Percentiles rank a stretch among this genome's conserved stretches.
These are phyloP conservation scores for Plenodomus biglobosus DNA, from an alignment of 2,329 filamentous ascomycete genomes.

Conservation along the genomic window DNA sequence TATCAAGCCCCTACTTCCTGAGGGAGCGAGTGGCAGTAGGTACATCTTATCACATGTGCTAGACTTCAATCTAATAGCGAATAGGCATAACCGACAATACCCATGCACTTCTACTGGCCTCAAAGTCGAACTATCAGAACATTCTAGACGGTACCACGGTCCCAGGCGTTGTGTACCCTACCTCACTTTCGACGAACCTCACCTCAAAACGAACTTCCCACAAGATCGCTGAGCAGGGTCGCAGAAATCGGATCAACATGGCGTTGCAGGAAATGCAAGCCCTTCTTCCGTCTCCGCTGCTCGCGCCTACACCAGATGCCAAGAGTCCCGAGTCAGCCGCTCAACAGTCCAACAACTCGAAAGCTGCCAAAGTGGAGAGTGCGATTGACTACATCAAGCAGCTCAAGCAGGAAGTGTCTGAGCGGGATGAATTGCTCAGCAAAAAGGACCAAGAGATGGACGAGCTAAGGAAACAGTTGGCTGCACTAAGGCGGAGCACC, in stretches of 20 bases:
- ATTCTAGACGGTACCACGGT: slow-evolving; percentile 91
- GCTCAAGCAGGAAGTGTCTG: slow-evolving; percentile 71
- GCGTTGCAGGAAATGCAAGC: slow-evolving; percentile 89
- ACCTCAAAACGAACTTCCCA: slow-evolving; percentile 97
- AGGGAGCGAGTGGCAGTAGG: slow-evolving; percentile 55
- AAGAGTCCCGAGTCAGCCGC: slow-evolving; percentile 44
- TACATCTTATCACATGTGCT: slow-evolving; percentile 8
- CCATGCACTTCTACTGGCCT: slow-evolving; percentile 76
- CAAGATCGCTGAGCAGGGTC: slow-evolving; percentile 95
- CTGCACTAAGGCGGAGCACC: slow-evolving; percentile 27
- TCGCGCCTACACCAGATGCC: slow-evolving; percentile 22
- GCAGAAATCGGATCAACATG: slow-evolving; percentile 91
- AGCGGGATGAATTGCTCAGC: slow-evolving; percentile 64
- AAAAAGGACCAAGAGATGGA: slow-evolving; percentile 65
- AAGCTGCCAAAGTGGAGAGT: slow-evolving; percentile 95
- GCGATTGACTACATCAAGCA: slow-evolving; percentile 94
- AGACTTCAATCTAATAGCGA: slow-evolving; percentile 7
- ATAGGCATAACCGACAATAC: slow-evolving; percentile 57
- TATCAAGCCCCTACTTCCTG: slow-evolving; percentile 87
- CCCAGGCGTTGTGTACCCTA: slow-evolving; percentile 87
- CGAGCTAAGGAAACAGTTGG: slow-evolving; percentile 54
- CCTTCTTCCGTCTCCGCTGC: slow-evolving; percentile 66
- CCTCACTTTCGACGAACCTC: slow-evolving; percentile 86
- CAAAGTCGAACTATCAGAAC: slow-evolving; percentile 97
- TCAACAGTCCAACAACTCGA: slow-evolving; percentile 60